Evolutionary conservation across 495 filamentous ascomycete species (phyloP), one percentile per base, ranked within the genome.

Genomic region (Xylaria longipes): DNA sequence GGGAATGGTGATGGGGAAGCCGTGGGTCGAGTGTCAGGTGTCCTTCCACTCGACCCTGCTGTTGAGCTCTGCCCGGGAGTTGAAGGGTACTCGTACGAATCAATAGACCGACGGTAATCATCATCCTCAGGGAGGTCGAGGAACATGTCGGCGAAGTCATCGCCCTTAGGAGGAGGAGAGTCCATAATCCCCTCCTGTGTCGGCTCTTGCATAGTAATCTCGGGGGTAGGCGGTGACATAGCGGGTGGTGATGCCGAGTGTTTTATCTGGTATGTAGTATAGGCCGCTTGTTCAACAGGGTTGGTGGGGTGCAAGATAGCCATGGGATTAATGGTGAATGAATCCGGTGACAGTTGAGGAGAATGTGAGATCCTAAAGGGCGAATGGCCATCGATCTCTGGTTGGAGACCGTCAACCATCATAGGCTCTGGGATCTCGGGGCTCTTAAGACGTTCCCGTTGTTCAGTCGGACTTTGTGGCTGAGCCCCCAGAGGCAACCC

Each of bases 231-330:
- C 48, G 54, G 60, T 33, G 73, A 56, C 31, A 73, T 69, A 0
- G 60, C 73, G 22, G 79, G 73, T 20, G 76, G 73, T 4, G 80
- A 81, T 29, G 76, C 76, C 7, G 82, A 81, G 73, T 78, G 82
- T 65, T 84, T 78, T 29, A 83, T 79, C 68, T 80, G 80, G 64
- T 80, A 75, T 48, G 82, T 76, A 54, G 81, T 81, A 63, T 84
- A 83, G 60, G 82, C 77, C n/a, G 79, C 78, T 48, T 74, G 82
- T 72, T 85, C 83, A 60, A 69, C 72, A 39, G 75, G 70, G 72
- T 80, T 84, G 65, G 83, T 82, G 15, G 83, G 83, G 60, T 79
- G 80, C 79, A 84, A 84, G 74, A 84, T 77, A 57, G 81, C 79
- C 82, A 84, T 84, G 29, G 83, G 83, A 25, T 74, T 77, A 54